Conservation (phyloP, 73 alveolate species). For the Paramecium octaurelia region DNA sequence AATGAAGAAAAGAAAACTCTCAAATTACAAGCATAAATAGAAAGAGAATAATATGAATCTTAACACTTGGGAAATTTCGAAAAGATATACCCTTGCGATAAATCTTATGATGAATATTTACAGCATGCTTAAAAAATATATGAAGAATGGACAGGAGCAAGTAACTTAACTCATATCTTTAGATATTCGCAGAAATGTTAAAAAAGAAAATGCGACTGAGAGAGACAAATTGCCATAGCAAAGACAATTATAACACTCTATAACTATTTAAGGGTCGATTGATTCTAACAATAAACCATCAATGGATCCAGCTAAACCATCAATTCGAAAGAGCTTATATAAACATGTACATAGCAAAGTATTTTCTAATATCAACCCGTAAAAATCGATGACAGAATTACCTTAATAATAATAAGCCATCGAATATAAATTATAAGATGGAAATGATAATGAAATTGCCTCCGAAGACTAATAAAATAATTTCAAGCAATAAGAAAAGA, state of each 20-base stretch:
- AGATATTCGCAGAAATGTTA: constrained; percentile 40
- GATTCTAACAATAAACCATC: background rate
- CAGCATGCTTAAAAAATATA: constrained; percentile 46
- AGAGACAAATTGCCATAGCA: background rate
- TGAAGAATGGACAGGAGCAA: constrained; percentile 65
- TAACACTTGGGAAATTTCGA: constrained; percentile 44
- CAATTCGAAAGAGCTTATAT: background rate
- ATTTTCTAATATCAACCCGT: background rate
- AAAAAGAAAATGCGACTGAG: background rate
- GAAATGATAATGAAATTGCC: background rate
- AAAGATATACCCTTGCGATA: constrained; percentile 41
- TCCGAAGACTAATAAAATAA: background rate
- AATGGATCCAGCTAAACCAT: background rate
- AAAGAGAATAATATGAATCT: constrained; percentile 42
- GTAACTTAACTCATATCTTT: background rate
- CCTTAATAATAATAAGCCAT: background rate
- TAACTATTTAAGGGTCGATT: background rate
- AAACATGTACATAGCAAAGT: constrained; percentile 29
- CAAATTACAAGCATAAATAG: constrained; percentile 2
- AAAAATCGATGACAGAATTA: constrained; percentile 12
- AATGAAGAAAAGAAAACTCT: constrained; percentile 10
- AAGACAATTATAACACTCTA: background rate
- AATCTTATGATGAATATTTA: constrained; percentile 48
- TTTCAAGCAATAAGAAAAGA: background rate
- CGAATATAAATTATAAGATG: background rate